phyloP scores from a whole-genome alignment of 345 rosid genomes.

The Pugionium cornutum region DNA sequence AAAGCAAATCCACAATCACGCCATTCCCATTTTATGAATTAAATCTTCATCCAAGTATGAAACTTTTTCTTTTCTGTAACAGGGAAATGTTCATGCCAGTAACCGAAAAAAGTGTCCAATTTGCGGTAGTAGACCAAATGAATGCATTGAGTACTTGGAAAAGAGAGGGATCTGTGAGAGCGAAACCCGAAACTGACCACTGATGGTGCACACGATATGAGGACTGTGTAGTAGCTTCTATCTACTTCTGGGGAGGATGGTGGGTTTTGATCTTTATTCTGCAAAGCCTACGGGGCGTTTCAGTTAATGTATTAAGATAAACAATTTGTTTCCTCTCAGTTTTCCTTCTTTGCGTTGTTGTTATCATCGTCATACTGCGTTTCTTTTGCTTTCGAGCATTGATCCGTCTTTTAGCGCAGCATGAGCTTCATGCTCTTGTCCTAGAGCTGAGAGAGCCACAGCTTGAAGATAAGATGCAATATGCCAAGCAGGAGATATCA shows the following conservation, averaged over 20 bases:
- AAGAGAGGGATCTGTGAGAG: not conserved
- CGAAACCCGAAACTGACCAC: slow-evolving; percentile 15
- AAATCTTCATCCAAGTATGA: slow-evolving; percentile 17
- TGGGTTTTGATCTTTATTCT: slow-evolving; percentile 17
- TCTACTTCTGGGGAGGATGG: slow-evolving; percentile 29
- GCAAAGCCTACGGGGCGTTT: slow-evolving; percentile 5
- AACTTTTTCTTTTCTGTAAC: slow-evolving; percentile 28
- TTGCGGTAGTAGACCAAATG: slow-evolving; percentile 26
- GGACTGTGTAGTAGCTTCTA: slow-evolving; percentile 12
- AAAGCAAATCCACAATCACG: slow-evolving; percentile 28
- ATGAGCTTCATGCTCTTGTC: slow-evolving; percentile 75
- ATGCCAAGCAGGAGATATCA: slow-evolving; percentile 78
- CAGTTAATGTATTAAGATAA: slow-evolving; percentile 14
- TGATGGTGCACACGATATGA: slow-evolving; percentile 23
- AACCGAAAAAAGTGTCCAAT: slow-evolving; percentile 18
- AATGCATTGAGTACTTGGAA: slow-evolving; percentile 23
- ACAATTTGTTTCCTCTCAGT: not conserved
- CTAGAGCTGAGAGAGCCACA: slow-evolving; percentile 59
- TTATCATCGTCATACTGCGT: slow-evolving; percentile 25
- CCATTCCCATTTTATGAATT: slow-evolving; percentile 25
- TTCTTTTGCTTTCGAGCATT: slow-evolving; percentile 60
- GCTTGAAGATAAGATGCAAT: slow-evolving; percentile 90
- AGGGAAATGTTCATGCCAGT: slow-evolving; percentile 20
- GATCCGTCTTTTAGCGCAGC: slow-evolving; percentile 75
- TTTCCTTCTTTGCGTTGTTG: not conserved